Evolutionary conservation across 129 eudicot genomes (phyloP), one percentile per base, ranked within the genome.

Genomic region (Tagetes erecta): DNA sequence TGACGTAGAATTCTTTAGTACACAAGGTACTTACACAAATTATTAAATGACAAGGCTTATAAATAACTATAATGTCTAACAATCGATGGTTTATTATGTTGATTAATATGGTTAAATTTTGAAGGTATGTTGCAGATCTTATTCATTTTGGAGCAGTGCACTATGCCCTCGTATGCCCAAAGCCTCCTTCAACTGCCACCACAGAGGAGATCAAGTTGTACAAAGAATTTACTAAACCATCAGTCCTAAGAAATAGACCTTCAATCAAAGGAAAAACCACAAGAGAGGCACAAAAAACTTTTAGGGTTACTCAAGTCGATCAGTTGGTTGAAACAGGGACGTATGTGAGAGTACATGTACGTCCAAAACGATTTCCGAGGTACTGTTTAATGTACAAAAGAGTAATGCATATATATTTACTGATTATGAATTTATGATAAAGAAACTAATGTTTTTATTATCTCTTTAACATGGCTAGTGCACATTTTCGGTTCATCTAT

Each of bases 341-440:
- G 1, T 95, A 95, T 80, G 77, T 95, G 60, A 87, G 99, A 74
- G 99, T 91, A 53, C 91, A 95, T 82, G 96, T 95, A 10, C 96
- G 91, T 53, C 97, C 99, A 64, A 95, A 87, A 81, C 96, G 99
- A 56, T 95, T 88, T 62, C 99, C 92, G 44, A 91, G 99, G 99
- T 95, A 74, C 12, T 74, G 45, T 20, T 33, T 6, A 30, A 36
- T 63, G 27, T 63, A 37, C 40, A 63, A 46, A 65, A 63, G 46
- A 63, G 71, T 38, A 51, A 70, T 58, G 2, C 44, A 37, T 49
- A 62, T 49, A 62, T 36, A 3, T 64, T 27, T n/a, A 39, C 47
- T 37, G 13, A 5, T 72, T 47, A n/a, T 51, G 74, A 70, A 20
- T 20, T 36, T n/a, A 68, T 12, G 60, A 47, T 49, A 11, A 20